Base-by-base conservation (phyloP, 2,329 filamentous ascomycete species). In the Pseudogymnoascus sp. region DNA sequence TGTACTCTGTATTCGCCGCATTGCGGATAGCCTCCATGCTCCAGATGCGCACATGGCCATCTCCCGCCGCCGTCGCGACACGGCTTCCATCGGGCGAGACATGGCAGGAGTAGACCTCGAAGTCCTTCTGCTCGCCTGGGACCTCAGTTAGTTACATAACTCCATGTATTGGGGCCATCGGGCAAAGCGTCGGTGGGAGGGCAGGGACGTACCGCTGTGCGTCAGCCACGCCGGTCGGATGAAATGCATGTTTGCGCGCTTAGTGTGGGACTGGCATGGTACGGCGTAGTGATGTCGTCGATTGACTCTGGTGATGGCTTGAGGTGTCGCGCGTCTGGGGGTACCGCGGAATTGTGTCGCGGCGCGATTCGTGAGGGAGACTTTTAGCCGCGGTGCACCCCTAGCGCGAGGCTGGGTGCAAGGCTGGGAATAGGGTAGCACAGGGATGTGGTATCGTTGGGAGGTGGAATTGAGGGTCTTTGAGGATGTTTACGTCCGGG, bases 61-160 rank as follows among this genome's bases (percentile, higher is more conserved):
- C 95, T 83, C 95, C 93, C 72, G 93, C 95, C 67, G 93, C 95
- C 19, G 95, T 98, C 60, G 93, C 95, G 64, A 99, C 84, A 68
- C 95, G 87, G 73, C 87, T 89, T 69, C 93, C 95, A 79, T 99
- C 95, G 13, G 95, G 91, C 28, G 95, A 99, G 68, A 99, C 87
- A 81, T 98, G 91, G 77, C 93, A 98, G 79, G 92, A 96, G 80
- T 98, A 99, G 69, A 98, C 93, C 78, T 99, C 95, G 74, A 96
- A 96, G 75, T 98, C 93, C 75, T 97, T 98, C 76, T 96, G 62
- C 61, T 48, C 19, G 45, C 54, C 54, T 31, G 41, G 41, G 19
- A 60, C 34, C 31, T 21, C 64, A 39, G 41, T 45, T 28, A 57
- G 51, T 54, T 34, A 57, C 14, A 28, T 57, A 4, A 7, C 28